These are phyloP conservation scores for Letharia lupina DNA, from an alignment of 495 filamentous ascomycete genomes.

Conservation along the genomic window DNA sequence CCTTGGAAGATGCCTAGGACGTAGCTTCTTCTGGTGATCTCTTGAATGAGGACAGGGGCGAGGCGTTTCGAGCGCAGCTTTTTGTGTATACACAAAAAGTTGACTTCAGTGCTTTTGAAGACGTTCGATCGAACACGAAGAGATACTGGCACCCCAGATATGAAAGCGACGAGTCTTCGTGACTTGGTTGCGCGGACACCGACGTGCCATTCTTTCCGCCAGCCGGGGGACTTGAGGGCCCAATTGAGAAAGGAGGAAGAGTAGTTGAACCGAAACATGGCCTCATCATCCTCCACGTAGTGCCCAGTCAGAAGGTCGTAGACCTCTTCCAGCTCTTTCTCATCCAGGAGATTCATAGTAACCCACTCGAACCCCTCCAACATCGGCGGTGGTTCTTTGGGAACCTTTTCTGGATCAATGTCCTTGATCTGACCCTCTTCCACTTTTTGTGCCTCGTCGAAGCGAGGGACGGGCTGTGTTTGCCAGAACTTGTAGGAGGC, in stretches of 20 bases:
- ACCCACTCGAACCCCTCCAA: conserved; percentile 87
- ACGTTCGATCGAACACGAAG: conserved; percentile 69
- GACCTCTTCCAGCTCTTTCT: conserved; percentile 65
- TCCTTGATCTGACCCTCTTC: conserved; percentile 56
- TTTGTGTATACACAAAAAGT: conserved; percentile 97
- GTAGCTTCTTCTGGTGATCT: conserved; percentile 88
- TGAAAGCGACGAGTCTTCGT: conserved; percentile 82
- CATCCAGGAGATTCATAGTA: conserved; percentile 72
- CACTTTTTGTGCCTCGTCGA: conserved; percentile 41
- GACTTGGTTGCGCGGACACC: conserved; percentile 75
- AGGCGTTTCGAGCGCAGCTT: conserved; percentile 90
- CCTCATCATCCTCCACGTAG: conserved; percentile 93
- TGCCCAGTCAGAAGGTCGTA: conserved; percentile 84
- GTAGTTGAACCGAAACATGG: conserved; percentile 96
- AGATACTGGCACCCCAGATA: conserved; percentile 78
- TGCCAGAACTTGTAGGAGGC: conserved; percentile 96
- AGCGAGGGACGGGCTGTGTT: conserved; percentile 88
- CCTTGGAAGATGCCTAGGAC: conserved; percentile 78
- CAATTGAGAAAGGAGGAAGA: conserved; percentile 81
- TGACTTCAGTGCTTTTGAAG: conserved; percentile 80
- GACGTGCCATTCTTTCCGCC: conserved; percentile 91
- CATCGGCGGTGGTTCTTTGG: conserved; percentile 56
- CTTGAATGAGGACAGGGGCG: conserved; percentile 88
- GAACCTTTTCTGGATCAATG: conserved; percentile 66
- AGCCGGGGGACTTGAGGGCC: conserved; percentile 91